Evolutionary conservation across 176 grass and related monocot genomes (phyloP).

Genomic region (Lolium multiflorum): DNA sequence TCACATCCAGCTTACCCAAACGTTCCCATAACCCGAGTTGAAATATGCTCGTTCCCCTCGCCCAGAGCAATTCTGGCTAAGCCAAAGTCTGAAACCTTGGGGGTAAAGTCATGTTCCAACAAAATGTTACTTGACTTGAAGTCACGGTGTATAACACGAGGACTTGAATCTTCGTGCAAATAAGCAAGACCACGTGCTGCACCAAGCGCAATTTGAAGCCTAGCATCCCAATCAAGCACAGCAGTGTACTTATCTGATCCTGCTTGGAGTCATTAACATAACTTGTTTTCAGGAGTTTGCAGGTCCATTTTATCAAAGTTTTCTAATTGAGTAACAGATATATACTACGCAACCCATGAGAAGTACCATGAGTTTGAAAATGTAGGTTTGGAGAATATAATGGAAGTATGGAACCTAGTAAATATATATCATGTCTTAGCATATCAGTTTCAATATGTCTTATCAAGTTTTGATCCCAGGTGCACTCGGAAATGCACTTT

Average conservation of each 20-base stretch:
- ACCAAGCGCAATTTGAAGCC: conserved; percentile 94
- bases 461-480: no score
- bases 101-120: conserved; percentile 85
- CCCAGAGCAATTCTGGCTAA: conserved; percentile 78
- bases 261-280: conserved; percentile 45
- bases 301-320: conserved; percentile 31
- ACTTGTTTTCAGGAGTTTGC: background rate
- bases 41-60: conserved; percentile 90
- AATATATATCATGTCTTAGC: conserved; percentile 5
- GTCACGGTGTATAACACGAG: conserved; percentile 98
- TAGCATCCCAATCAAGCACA: conserved; percentile 79
- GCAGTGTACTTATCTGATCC: conserved; percentile 67
- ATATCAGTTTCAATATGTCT: conserved; percentile 4
- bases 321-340: conserved; percentile 18
- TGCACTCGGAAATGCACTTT: no score
- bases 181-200: conserved; percentile 89
- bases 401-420: conserved; percentile 26
- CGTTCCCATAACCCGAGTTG: conserved; percentile 98
- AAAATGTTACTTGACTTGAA: conserved; percentile 99
- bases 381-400: background rate
- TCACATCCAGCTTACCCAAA: conserved; percentile 73
- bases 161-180: conserved; percentile 98
- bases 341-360: background rate
- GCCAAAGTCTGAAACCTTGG: conserved; percentile 97
- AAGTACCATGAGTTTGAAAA: conserved; percentile 21